Percentiles rank a stretch among this genome's conserved stretches.
These are phyloP conservation scores for Apophysomyces variabilis DNA, from an alignment of 371 early-diverging fungal genomes.

Conservation along the genomic window DNA sequence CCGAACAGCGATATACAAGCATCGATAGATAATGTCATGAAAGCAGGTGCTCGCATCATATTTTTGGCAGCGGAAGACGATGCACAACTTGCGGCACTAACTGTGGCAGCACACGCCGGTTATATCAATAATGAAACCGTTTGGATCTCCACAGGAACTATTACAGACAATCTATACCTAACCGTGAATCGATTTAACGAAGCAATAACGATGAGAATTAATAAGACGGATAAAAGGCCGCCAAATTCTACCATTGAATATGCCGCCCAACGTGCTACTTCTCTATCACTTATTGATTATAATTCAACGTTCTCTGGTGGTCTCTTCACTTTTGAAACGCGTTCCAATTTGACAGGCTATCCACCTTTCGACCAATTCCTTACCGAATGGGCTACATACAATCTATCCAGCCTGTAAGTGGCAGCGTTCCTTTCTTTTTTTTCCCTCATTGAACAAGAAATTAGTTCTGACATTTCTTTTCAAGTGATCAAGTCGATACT, in stretches of 20 bases:
- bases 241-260: background rate
- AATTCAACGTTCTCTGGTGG: constrained; percentile 34
- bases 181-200: constrained; percentile 17
- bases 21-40: constrained; percentile 11
- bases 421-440: background rate
- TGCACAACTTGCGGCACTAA: constrained; percentile 10
- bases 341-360: constrained; percentile 37
- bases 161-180: constrained; percentile 21
- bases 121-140: constrained; percentile 25
- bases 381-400: constrained; percentile 36
- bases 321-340: constrained; percentile 41
- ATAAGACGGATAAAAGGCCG: background rate
- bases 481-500: constrained; percentile 27
- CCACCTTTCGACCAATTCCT: constrained; percentile 40
- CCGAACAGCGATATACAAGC: constrained; percentile 5
- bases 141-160: constrained; percentile 23
- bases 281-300: constrained; percentile 7
- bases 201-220: background rate
- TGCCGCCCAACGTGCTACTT: constrained; percentile 5
- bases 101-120: constrained; percentile 15
- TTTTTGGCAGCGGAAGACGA: constrained; percentile 20
- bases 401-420: constrained; percentile 28
- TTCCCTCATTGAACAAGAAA: background rate
- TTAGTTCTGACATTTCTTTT: background rate
- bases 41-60: constrained; percentile 20